These are phyloP conservation scores for Yarrowia sp. DNA, from an alignment of 805 yeast species.

Conservation along the genomic window DNA sequence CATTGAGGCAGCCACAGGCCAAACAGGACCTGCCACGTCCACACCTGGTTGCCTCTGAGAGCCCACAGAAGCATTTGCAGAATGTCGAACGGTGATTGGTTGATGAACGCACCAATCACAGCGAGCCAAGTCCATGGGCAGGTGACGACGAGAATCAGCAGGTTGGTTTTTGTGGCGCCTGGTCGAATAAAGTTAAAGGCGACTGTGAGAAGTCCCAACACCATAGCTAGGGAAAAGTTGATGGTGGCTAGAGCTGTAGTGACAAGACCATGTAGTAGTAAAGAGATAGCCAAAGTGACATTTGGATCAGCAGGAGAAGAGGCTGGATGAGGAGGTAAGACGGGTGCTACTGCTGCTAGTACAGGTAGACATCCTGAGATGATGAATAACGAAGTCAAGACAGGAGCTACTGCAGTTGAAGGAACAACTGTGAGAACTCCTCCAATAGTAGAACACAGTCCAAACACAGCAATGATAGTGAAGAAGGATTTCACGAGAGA, in stretches of 20 bases:
- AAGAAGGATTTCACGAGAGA: slow-evolving; percentile 37
- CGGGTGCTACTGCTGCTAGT: slow-evolving; percentile 29
- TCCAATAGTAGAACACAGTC: neutral
- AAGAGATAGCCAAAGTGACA: slow-evolving; percentile 46
- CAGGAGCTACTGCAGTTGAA: neutral
- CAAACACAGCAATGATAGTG: slow-evolving; percentile 21
- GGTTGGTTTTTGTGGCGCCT: slow-evolving; percentile 31
- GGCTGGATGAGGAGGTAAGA: slow-evolving; percentile 1
- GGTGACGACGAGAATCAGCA: slow-evolving; percentile 42
- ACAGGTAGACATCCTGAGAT: slow-evolving; percentile 1
- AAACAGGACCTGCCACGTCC: slow-evolving; percentile 79
- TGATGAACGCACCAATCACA: slow-evolving; percentile 35
- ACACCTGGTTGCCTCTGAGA: slow-evolving; percentile 68
- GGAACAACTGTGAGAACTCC: neutral
- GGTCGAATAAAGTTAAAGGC: slow-evolving; percentile 67
- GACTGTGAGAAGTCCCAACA: slow-evolving; percentile 65
- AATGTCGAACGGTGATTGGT: slow-evolving; percentile 36
- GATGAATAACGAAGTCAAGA: slow-evolving; percentile 6
- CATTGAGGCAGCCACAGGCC: slow-evolving; percentile 85
- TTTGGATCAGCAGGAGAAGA: slow-evolving; percentile 15
- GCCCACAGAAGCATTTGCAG: slow-evolving; percentile 56
- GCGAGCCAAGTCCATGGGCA: slow-evolving; percentile 51
- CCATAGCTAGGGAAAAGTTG: slow-evolving; percentile 77
- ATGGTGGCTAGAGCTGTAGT: slow-evolving; percentile 73
- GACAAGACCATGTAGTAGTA: slow-evolving; percentile 63